These are phyloP conservation scores for Ocimum tenuiflorum DNA, from an alignment of 257 asterid genomes.

Conservation along the genomic window DNA sequence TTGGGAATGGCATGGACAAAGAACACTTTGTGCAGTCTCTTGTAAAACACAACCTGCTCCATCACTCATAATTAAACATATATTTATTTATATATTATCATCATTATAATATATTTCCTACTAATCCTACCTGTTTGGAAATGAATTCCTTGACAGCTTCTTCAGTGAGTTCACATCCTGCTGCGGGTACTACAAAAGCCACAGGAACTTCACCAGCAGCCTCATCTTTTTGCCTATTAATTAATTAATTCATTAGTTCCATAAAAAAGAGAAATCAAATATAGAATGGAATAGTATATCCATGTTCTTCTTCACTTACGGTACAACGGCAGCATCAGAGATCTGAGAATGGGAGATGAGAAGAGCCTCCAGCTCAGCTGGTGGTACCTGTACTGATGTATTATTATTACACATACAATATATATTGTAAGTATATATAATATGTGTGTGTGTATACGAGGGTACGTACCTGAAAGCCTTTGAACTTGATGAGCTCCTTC, in stretches of 20 bases:
- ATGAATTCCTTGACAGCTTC: conserved; percentile 66
- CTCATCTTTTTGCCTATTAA: conserved; percentile 67
- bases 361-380: conserved; percentile 90
- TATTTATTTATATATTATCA: no score
- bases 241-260: no score
- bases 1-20: conserved; percentile 70
- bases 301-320: conserved; percentile 40
- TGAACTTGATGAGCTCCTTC: conserved; percentile 80
- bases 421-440: no score
- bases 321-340: conserved; percentile 88
- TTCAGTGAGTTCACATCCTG: conserved; percentile 55
- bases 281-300: not conserved
- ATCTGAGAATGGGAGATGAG: conserved; percentile 56
- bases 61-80: no score
- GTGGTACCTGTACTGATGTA: conserved; percentile 87
- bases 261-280: no score
- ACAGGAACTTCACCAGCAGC: conserved; percentile 91
- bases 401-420: no score
- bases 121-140: conserved; percentile 74
- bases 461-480: conserved; percentile 69
- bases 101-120: no score
- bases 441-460: no score
- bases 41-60: conserved; percentile 85
- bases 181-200: conserved; percentile 67
- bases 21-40: conserved; percentile 71